These are phyloP conservation scores for Amniculicola lignicola DNA, from an alignment of 495 filamentous ascomycete species.

Conservation along the genomic window DNA sequence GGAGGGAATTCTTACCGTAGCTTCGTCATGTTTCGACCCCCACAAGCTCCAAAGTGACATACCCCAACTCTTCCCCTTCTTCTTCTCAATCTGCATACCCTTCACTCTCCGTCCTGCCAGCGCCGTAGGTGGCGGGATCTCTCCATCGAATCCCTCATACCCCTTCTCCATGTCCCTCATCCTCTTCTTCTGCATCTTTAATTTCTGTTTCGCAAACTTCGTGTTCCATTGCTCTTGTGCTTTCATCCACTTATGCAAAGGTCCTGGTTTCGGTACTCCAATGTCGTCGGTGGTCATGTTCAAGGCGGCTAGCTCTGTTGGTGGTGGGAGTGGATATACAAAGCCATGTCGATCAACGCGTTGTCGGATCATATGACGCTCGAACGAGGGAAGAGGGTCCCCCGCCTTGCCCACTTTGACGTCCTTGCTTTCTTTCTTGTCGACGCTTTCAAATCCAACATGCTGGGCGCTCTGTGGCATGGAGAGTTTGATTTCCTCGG, in stretches of 20 bases:
- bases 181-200: slow-evolving; percentile 64
- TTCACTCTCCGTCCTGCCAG: slow-evolving; percentile 64
- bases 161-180: slow-evolving; percentile 67
- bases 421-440: neutral
- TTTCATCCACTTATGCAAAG: slow-evolving; percentile 78
- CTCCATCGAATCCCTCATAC: slow-evolving; percentile 61
- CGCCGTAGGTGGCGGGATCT: slow-evolving; percentile 78
- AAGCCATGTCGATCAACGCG: slow-evolving; percentile 72
- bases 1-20: slow-evolving; percentile 48
- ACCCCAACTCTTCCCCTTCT: slow-evolving; percentile 62
- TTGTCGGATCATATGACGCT: slow-evolving; percentile 86
- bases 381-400: slow-evolving; percentile 74
- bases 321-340: slow-evolving; percentile 62
- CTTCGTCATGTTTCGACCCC: slow-evolving; percentile 84
- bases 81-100: slow-evolving; percentile 53
- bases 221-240: slow-evolving; percentile 67
- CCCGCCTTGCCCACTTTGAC: slow-evolving; percentile 67
- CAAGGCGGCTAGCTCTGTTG: slow-evolving; percentile 59
- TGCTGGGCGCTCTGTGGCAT: slow-evolving; percentile 31
- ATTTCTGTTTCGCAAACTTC: slow-evolving; percentile 63
- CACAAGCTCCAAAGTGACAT: slow-evolving; percentile 78
- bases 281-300: slow-evolving; percentile 60
- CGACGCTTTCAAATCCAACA: slow-evolving; percentile 26
- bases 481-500: slow-evolving; percentile 32
- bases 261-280: slow-evolving; percentile 73